Evolutionary conservation across 441 rosid species (phyloP), one percentile per base, ranked within the genome.

Genomic region (Metrosideros polymorpha): DNA sequence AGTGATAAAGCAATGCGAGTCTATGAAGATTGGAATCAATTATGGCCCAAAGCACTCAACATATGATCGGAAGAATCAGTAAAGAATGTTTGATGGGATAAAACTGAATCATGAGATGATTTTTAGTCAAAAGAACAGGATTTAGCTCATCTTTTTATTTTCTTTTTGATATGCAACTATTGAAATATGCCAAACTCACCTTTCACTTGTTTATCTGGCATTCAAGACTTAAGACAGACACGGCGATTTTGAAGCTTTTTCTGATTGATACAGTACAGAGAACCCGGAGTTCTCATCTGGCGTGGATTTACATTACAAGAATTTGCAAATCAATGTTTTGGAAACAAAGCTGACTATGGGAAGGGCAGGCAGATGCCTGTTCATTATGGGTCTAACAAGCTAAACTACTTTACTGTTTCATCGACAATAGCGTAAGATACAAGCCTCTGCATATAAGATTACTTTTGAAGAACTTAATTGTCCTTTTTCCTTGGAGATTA

Each of bases 291-390:
- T 84, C 92, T 94, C n/a, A 76, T 94, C 32, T 94, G 97, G 97
- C 95, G 98, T 35, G 97, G 98, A 82, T 95, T 94, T 88, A 90
- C 95, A 10, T 32, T 94, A 43, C 94, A 92, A 84, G 96, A 95
- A 85, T 92, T 94, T 86, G 94, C 96, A 19, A 90, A 95, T 86
- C 98, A 95, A 84, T 92, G 91, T 27, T 94, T 93, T 47, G 95
- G 95, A 8, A 95, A 95, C 90, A 91, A 86, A 84, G 92, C 83
- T 88, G 98, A 95, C 88, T 89, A 90, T 19, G 97, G 97, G 47
- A 95, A 93, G 92, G 98, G 97, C 39, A 87, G 94, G 91, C 98
- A 95, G 88, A 95, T 95, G 98, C 96, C 97, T 1, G 84, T 93
- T 12, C 98, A 95, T 90, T 95, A 95, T 35, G 97, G 97, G 2